phyloP scores from a whole-genome alignment of 192 early-diverging fungal species.

The Coemansia sp. region DNA sequence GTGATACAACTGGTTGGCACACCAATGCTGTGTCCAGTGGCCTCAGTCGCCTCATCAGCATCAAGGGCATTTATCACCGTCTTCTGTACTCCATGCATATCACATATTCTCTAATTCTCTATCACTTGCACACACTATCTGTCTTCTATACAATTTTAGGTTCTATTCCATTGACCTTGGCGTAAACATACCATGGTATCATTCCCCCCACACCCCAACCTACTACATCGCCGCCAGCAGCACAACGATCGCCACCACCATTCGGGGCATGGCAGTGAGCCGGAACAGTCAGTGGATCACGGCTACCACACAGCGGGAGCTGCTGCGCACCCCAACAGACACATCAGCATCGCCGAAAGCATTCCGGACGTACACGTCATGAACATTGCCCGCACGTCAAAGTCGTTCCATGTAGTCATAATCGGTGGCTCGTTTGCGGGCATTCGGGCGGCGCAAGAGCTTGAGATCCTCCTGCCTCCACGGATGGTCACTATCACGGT shows the following conservation, averaged over 20 bases:
- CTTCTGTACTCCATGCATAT: not conserved
- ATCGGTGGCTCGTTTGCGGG: slow-evolving; percentile 53
- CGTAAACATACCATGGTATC: not conserved
- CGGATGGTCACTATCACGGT: slow-evolving; percentile 48
- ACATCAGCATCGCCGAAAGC: slow-evolving; percentile 12
- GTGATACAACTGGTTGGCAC: no score
- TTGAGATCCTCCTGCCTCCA: slow-evolving; percentile 33
- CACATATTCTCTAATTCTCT: slow-evolving; percentile 1
- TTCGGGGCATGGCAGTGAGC: not conserved
- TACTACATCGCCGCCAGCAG: slow-evolving; percentile 3
- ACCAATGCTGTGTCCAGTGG: no score
- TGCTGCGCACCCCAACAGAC: not conserved
- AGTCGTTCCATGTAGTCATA: slow-evolving; percentile 53
- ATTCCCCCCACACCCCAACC: not conserved
- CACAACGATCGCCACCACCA: not conserved
- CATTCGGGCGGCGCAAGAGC: slow-evolving; percentile 50
- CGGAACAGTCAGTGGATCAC: not conserved
- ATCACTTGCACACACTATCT: not conserved
- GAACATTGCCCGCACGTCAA: slow-evolving; percentile 50
- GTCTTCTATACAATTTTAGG: not conserved
- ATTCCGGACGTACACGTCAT: slow-evolving; percentile 19
- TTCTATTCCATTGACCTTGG: not conserved
- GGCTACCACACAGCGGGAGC: not conserved
- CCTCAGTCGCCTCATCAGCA: not conserved
- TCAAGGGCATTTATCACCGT: not conserved